Conservation (phyloP, 345 rosid species). For the Eucalyptus polybractea region DNA sequence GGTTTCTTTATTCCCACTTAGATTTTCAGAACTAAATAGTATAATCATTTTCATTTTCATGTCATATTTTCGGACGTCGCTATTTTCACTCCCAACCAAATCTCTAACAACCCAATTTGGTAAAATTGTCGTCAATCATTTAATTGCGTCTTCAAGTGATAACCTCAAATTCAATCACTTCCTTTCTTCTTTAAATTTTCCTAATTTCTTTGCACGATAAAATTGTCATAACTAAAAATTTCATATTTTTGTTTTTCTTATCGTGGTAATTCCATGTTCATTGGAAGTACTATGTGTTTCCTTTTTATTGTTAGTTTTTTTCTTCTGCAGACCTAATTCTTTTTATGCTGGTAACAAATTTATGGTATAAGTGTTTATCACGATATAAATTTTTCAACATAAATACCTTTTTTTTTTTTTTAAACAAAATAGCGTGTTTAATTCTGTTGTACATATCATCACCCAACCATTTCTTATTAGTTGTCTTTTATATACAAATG, state of each 20-base stretch:
- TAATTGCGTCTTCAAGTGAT: background rate
- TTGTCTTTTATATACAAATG: background rate
- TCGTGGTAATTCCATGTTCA: background rate
- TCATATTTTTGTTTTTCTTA: background rate
- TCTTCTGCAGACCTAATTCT: no score
- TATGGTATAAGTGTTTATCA: background rate
- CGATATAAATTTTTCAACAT: accelerated
- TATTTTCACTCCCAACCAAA: background rate
- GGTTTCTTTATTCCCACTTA: background rate
- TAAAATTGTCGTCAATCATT: background rate
- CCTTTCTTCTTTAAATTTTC: background rate
- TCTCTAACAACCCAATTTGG: background rate
- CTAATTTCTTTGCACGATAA: background rate
- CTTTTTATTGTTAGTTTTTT: no score
- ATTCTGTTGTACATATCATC: background rate
- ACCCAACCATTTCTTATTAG: accelerated
- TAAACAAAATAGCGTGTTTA: background rate
- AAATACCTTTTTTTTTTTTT: background rate
- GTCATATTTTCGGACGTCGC: background rate
- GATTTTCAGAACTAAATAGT: background rate
- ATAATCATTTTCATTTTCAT: background rate
- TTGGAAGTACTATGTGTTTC: accelerated
- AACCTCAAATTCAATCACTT: background rate
- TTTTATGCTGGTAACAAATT: background rate
- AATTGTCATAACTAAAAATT: background rate